These are phyloP conservation scores for Bruguiera hainesii DNA, from an alignment of 441 rosid genomes.

Conservation along the genomic window DNA sequence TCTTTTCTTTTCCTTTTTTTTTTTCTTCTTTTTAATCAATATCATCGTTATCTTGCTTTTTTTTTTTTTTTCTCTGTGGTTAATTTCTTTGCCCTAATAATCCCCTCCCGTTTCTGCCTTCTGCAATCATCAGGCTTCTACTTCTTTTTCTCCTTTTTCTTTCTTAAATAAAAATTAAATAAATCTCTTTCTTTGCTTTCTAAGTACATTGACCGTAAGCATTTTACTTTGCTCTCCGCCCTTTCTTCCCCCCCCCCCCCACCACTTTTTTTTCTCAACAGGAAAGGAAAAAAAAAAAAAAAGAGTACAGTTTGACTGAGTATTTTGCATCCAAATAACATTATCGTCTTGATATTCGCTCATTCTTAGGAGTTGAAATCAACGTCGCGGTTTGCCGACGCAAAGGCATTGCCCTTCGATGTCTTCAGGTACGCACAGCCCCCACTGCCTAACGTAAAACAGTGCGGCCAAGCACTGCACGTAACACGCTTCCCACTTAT, in stretches of 20 bases:
- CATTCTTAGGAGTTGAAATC: conserved; percentile 52
- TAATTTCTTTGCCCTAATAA: not conserved
- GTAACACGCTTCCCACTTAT: not conserved
- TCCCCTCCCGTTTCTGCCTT: too few relatives aligned
- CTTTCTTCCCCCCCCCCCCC: too few relatives aligned
- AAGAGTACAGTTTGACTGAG: too few relatives aligned
- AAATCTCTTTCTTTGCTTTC: too few relatives aligned
- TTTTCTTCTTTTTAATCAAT: too few relatives aligned
- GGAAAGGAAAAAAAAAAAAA: not conserved
- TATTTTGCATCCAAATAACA: too few relatives aligned
- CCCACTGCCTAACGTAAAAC: not conserved
- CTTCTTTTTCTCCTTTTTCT: too few relatives aligned
- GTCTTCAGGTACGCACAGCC: conserved; percentile 35
- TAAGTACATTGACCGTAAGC: too few relatives aligned
- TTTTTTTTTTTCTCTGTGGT: not conserved
- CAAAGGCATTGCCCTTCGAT: conserved; percentile 33
- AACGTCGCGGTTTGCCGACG: conserved; percentile 54
- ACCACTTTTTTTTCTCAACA: not conserved
- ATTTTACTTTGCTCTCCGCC: too few relatives aligned
- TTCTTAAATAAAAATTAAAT: too few relatives aligned
- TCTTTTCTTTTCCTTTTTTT: not conserved
- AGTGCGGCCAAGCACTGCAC: too few relatives aligned
- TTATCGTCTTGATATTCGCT: not conserved
- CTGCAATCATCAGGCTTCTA: too few relatives aligned
- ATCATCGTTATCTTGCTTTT: not conserved